These are phyloP conservation scores for Asterionellopsis glacialis DNA, from an alignment of 108 stramenopile species.

Conservation along the genomic window DNA sequence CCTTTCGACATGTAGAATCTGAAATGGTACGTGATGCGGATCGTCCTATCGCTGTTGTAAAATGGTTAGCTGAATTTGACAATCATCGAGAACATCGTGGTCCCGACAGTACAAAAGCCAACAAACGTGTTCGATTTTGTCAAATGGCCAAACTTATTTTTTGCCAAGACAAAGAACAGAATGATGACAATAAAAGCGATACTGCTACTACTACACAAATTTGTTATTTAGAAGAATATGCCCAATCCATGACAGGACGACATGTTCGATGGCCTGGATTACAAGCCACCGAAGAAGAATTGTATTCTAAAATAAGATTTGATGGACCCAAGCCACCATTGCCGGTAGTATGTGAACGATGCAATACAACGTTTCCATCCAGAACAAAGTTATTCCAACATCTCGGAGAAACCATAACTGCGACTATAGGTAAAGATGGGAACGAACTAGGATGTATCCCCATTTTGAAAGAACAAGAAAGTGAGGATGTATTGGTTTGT, in stretches of 20 bases:
- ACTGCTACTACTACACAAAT: neutral
- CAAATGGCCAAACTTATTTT: slow-evolving; percentile 12
- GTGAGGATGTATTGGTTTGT: slow-evolving; percentile 7
- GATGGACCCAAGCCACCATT: slow-evolving; percentile 2
- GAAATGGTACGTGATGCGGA: slow-evolving; percentile 12
- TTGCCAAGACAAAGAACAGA: neutral
- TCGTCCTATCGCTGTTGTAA: slow-evolving; percentile 5
- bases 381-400: slow-evolving; percentile 2
- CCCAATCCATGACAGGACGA: neutral
- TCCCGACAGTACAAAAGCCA: neutral
- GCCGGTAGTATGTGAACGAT: neutral
- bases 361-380: neutral
- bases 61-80: slow-evolving; percentile 10
- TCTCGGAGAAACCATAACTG: neutral
- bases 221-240: slow-evolving; percentile 10
- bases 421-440: neutral
- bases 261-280: slow-evolving; percentile 7
- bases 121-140: slow-evolving; percentile 7
- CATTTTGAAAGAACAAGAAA: slow-evolving; percentile 1
- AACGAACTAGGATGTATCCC: neutral
- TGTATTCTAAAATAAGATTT: neutral
- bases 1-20: slow-evolving; percentile 8
- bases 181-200: neutral
- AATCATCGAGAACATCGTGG: slow-evolving; percentile 6
- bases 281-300: slow-evolving; percentile 1